phyloP scores from a whole-genome alignment of 2,329 filamentous ascomycete genomes.

The Aspergillus piperis region DNA sequence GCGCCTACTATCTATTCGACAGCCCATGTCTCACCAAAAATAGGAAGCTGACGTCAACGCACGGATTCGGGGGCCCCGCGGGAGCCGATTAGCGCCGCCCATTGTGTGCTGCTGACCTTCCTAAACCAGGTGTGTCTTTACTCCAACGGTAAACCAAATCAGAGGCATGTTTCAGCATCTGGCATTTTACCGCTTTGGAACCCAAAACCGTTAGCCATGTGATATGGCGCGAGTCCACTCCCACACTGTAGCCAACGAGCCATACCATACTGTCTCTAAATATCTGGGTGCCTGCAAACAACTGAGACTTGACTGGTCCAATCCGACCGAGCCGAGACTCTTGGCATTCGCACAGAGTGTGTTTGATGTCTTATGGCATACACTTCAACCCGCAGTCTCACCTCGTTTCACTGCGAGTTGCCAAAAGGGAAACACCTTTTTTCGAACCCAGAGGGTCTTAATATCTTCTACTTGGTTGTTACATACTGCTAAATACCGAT shows the following conservation, averaged over 20 bases:
- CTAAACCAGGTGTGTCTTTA: neutral
- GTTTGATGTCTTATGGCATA: neutral
- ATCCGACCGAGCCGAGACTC: neutral
- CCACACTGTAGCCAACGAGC: no score
- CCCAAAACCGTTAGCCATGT: neutral
- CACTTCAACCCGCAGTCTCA: no score
- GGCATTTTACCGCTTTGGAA: neutral
- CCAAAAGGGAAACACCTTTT: no score
- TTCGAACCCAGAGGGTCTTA: no score
- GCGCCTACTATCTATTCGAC: neutral
- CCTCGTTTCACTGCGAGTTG: no score
- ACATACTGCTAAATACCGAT: no score
- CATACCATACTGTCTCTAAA: no score
- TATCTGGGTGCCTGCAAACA: neutral
- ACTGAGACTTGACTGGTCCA: neutral
- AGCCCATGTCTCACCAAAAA: conserved; percentile 15
- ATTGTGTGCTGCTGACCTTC: neutral
- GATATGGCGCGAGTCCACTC: neutral
- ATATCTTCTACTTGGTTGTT: no score
- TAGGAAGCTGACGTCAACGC: conserved; percentile 16
- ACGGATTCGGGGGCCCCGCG: conserved; percentile 1
- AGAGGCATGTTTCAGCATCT: neutral
- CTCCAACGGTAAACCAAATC: neutral
- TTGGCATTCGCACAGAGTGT: neutral
- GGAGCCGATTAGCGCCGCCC: conserved; percentile 6